Evolutionary conservation across 176 grass and related monocot species (phyloP).

Genomic region (Ampelocalamus luodianensis): DNA sequence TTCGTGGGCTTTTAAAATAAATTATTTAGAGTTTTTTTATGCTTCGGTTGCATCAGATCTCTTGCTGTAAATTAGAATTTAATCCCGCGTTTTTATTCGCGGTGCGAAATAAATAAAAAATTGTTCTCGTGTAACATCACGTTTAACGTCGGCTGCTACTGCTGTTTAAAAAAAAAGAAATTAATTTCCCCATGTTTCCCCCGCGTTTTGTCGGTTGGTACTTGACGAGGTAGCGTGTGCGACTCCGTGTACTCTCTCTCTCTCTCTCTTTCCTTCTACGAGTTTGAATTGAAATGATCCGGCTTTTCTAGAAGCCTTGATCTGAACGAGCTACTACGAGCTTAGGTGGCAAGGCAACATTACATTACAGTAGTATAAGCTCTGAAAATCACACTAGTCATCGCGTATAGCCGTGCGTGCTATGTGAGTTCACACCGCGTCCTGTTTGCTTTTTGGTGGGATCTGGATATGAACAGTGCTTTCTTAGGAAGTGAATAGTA

Average conservation of each 20-base stretch:
- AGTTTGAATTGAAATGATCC: conserved; percentile 23
- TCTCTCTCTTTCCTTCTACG: neutral
- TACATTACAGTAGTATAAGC: too few species aligned
- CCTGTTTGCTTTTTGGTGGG: too few species aligned
- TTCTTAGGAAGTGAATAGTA: too few species aligned
- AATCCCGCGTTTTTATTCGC: neutral
- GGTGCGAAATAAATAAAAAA: neutral
- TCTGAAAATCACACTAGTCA: neutral
- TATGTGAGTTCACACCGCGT: too few species aligned
- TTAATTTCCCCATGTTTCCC: neutral
- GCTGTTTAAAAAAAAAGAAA: neutral
- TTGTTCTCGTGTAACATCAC: neutral
- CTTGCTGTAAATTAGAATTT: neutral
- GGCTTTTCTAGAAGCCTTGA: conserved; percentile 7
- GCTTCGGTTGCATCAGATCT: neutral
- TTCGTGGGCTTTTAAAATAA: neutral
- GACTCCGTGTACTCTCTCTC: neutral
- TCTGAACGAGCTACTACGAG: neutral
- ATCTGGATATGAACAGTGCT: too few species aligned
- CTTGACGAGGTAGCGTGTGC: conserved; percentile 24
- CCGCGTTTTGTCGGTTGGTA: too few species aligned
- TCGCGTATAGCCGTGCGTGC: neutral
- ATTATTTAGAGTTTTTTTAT: neutral
- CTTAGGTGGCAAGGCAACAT: too few species aligned
- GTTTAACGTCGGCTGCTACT: neutral